Base-by-base conservation (phyloP, 2,329 filamentous ascomycete species). In the Fusarium sp. region DNA sequence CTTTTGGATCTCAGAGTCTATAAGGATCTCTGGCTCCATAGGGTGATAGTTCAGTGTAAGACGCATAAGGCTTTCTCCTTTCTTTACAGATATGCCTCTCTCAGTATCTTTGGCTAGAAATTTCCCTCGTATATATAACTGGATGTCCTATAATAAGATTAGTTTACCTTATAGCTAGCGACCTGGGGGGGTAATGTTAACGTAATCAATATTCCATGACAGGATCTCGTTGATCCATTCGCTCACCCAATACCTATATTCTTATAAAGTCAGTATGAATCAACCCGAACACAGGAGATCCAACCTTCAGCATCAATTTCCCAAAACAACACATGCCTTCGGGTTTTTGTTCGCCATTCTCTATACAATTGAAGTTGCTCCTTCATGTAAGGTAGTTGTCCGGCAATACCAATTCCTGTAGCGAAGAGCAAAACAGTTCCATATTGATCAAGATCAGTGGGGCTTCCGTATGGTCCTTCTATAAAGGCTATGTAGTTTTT, bases 251-350 rank as follows among this genome's bases (percentile, higher is more conserved):
- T 56, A 56, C 41, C 60, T 55, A 27, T 62, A 57, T 30, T 57
- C 60, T 23, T 62, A 13, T 7, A n/a, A 4, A 35, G n/a, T 17
- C 20, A 23, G 49, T 55, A 30, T 55, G 11, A 37, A 38, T 32
- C 15, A 38, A 42, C 12, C 2, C 17, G 1, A 42, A 9, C 18
- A 55, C 35, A 32, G n/a, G 8, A 41, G 26, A 13, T 15, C 20
- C n/a, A 14, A 62, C 60, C 60, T 62, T 62, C 60, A 3, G 60
- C 60, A 26, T 62, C 60, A 11, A 62, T 44, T 26, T 64, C 60
- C 60, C 60, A 64, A 30, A 46, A 64, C 35, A 64, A 20, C 9
- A 59, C 48, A 53, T 59, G 38, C 38, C 55, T 52, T 50, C 54
- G 35, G 10, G 60, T 64, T 53, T 64, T 59, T 27, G 55, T 54